phyloP scores from a whole-genome alignment of 2,329 filamentous ascomycete species.

The Colletotrichum chlorophyti region DNA sequence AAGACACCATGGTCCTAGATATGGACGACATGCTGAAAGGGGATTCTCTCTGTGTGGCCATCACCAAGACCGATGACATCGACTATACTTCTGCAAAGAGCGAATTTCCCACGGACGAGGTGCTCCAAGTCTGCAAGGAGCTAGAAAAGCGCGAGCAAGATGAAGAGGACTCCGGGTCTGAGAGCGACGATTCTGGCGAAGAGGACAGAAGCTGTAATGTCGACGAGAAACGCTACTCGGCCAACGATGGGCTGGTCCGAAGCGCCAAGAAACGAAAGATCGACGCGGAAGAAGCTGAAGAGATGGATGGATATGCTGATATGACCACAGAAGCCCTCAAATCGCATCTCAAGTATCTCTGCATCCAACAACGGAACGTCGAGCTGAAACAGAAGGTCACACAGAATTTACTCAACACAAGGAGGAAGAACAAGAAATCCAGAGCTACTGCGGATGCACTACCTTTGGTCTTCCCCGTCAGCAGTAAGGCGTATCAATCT shows the following conservation, averaged over 20 bases:
- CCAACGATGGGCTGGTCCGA: neutral
- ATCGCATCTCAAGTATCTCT: neutral
- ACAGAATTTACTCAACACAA: neutral
- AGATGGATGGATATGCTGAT: neutral
- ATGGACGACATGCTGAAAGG: conserved; percentile 23
- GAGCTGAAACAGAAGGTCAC: conserved; percentile 1
- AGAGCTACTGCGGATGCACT: neutral
- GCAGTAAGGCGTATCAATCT: conserved; percentile 18
- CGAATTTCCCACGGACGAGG: conserved; percentile 1
- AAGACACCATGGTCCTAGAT: conserved; percentile 21
- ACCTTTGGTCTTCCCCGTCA: conserved; percentile 23
- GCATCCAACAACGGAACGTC: conserved; percentile 24
- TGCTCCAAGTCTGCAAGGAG: neutral
- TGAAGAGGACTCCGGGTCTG: neutral
- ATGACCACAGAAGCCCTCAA: neutral
- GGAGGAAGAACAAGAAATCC: neutral
- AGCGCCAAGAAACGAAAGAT: neutral
- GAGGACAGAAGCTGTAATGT: neutral
- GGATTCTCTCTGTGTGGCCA: conserved; percentile 15
- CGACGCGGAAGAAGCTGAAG: neutral
- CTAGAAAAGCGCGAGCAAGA: neutral
- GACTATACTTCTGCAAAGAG: conserved; percentile 1
- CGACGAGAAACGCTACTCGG: neutral
- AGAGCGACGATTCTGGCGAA: neutral
- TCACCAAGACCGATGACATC: conserved; percentile 30